Evolutionary conservation across 2,329 filamentous ascomycete species (phyloP), one percentile per base, ranked within the genome.

Genomic region (Penicillium crustosum): DNA sequence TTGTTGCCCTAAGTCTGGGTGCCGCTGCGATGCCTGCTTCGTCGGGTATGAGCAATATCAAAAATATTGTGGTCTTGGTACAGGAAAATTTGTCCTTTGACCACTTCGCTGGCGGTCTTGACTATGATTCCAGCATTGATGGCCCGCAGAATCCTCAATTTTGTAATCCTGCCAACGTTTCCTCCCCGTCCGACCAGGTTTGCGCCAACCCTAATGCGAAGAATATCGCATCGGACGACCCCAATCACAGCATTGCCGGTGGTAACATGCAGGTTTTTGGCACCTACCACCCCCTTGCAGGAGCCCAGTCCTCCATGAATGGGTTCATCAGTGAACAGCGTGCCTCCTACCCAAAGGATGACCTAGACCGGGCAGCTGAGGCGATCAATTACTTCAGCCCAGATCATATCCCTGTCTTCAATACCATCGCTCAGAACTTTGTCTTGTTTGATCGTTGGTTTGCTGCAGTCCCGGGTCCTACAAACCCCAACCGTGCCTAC

Each of bases 21-120:
- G 15, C 60, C 51, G 5, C 52, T 41, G 55, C 54, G 10, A 49
- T 55, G 9, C 57, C 59, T 27, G 42, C 53, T 38, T 55, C 45
- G 17, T 54, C 54, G 15, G 60, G 60, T 36, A 43, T 60, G 29
- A 61, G 51, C 38, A 77, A 76, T 55, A 81, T 81, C 67, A 80
- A 80, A 67, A 78, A 78, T 61, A 78, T 80, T 6, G 78, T 81
- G 47, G 75, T 81, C 27, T 68, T 81, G 19, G 77, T 80, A 10
- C 70, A 77, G 64, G 76, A 78, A 55, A 78, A 78, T 60, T 68
- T 77, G 27, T 73, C 72, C 0, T 74, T 75, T 48, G 77, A 79
- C 59, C 75, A 72, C 53, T 73, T 78, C 29, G 71, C 74, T 17
- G 77, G 77, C 33, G 77, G 77, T 29, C 67, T 78, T 19, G 70